Evolutionary conservation across 164 flowering plant species (phyloP), one percentile per base, ranked within the genome.

Genomic region (Vitis cinerea): DNA sequence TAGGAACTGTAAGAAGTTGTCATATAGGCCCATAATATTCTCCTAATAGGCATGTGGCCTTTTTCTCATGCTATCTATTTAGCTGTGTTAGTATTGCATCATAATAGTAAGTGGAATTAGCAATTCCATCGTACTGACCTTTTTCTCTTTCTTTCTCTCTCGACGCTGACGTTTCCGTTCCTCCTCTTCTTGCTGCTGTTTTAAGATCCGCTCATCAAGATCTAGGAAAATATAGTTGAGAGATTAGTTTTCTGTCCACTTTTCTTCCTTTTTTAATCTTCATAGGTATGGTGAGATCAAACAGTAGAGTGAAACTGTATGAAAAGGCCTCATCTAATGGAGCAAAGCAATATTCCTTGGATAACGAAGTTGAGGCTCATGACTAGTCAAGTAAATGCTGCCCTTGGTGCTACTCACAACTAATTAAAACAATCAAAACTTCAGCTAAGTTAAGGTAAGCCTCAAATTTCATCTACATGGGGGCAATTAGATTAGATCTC

Each of bases 101-200:
- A 19, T 15, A 23, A 50, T 3, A 48, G 8, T 5, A 37, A 17
- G 3, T 55, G 2, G 15, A 50, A 27, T 12, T 48, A 59, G 30
- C 56, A 23, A 50, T 10, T 23, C 3, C 13, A 17, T 2, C 17
- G 16, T 13, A 71, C 79, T 69, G 68, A 89, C 98, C 96, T 93
- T 92, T 82, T 94, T 95, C 79, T 95, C 99, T 87, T 95, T 95
- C 87, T 93, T 95, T 64, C 81, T 91, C 74, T 93, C 98, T 66
- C 97, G 82, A 1, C 93, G 88, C 64, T 77, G 89, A 16, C 96
- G 91, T 75, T 86, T 95, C 49, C 86, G 76, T 77, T 95, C 98
- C 81, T 95, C 99, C 75, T 95, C 99, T 81, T 95, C 99, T 72
- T 90, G 89, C 65, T 91, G 94, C 69, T 91, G 99, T 75, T 93